Conservation (phyloP, 129 eudicot genomes). For the Centella asiatica region DNA sequence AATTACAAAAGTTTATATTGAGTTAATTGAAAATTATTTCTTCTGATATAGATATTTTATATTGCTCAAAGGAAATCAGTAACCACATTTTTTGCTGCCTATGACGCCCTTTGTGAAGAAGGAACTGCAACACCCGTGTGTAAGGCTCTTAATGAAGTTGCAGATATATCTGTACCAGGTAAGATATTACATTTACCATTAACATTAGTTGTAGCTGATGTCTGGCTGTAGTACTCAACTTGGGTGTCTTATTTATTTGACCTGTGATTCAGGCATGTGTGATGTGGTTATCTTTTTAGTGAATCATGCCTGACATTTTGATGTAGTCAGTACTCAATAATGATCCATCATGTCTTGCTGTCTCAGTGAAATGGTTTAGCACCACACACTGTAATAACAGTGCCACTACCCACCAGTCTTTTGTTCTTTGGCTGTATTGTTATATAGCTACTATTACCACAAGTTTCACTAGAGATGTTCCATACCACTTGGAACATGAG, state of each 20-base stretch:
- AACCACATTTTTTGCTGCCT: conserved; percentile 81
- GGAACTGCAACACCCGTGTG: conserved; percentile 96
- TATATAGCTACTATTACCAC: too few relatives aligned
- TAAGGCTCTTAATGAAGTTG: conserved; percentile 86
- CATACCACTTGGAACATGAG: too few relatives aligned
- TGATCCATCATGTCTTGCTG: too few relatives aligned
- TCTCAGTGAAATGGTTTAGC: too few relatives aligned
- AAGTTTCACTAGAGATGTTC: too few relatives aligned
- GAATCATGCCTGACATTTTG: neutral
- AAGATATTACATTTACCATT: neutral
- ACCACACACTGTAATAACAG: too few relatives aligned
- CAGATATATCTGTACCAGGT: conserved; percentile 92
- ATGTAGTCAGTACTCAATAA: too few relatives aligned
- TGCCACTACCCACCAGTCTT: too few relatives aligned
- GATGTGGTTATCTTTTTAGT: too few relatives aligned
- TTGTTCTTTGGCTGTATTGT: too few relatives aligned
- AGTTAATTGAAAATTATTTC: neutral
- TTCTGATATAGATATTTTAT: conserved; percentile 14
- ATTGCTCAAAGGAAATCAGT: conserved; percentile 62
- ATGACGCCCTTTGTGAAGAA: conserved; percentile 89
- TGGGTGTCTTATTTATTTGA: neutral
- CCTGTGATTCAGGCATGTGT: neutral
- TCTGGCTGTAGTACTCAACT: neutral
- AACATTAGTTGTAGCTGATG: neutral
- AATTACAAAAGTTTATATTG: neutral